phyloP scores from a whole-genome alignment of 768 basidiomycete species.

The Chalciporus piperatus region DNA sequence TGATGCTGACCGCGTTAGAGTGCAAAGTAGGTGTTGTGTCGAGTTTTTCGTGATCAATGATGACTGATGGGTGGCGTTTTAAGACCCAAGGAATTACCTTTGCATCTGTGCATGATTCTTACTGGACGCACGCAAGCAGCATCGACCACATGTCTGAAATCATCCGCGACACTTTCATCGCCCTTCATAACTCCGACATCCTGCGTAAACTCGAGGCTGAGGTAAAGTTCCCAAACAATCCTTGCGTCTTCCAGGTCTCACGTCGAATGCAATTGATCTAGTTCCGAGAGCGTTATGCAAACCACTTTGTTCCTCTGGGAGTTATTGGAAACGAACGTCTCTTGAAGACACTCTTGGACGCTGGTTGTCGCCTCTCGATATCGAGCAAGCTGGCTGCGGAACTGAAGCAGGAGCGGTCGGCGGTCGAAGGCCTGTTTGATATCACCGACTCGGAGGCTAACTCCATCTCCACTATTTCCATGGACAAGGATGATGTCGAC shows the following conservation, averaged over 20 bases:
- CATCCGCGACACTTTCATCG: slow-evolving; percentile 92
- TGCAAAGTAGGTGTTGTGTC: slow-evolving; percentile 58
- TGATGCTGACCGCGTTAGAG: slow-evolving; percentile 94
- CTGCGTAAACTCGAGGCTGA: slow-evolving; percentile 69
- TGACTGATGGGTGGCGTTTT: slow-evolving; percentile 4
- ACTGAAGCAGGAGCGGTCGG: slow-evolving; percentile 12
- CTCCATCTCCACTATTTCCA: slow-evolving; percentile 27
- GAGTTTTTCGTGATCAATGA: neutral
- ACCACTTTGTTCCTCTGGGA: slow-evolving; percentile 61
- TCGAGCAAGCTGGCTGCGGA: slow-evolving; percentile 39
- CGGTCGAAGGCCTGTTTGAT: slow-evolving; percentile 35
- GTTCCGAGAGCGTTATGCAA: slow-evolving; percentile 78
- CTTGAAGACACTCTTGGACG: slow-evolving; percentile 39
- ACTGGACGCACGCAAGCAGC: slow-evolving; percentile 92
- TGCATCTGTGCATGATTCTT: slow-evolving; percentile 97
- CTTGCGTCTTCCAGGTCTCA: neutral
- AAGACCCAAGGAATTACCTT: slow-evolving; percentile 78
- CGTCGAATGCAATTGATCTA: slow-evolving; percentile 22
- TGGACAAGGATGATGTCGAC: neutral
- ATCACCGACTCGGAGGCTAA: slow-evolving; percentile 37
- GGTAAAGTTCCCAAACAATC: slow-evolving; percentile 40
- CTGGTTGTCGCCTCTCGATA: slow-evolving; percentile 46
- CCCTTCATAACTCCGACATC: slow-evolving; percentile 86
- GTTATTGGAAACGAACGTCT: slow-evolving; percentile 39
- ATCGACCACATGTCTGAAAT: slow-evolving; percentile 86